Conservation (phyloP, 495 filamentous ascomycete genomes). For the Hypoxylon intermedium region DNA sequence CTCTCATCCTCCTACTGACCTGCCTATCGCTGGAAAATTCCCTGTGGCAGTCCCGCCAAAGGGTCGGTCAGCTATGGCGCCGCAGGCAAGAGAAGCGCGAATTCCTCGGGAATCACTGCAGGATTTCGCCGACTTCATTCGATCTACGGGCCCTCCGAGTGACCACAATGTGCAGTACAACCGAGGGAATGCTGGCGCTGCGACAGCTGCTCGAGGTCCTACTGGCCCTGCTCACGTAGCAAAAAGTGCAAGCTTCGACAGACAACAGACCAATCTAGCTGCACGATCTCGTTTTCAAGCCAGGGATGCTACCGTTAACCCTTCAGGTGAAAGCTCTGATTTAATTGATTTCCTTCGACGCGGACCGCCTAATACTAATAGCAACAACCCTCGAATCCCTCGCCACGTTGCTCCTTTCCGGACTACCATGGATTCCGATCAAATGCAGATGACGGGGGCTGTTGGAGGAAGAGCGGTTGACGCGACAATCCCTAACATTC, state of each 20-base stretch:
- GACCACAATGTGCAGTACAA: conserved; percentile 37
- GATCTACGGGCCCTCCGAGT: conserved; percentile 74
- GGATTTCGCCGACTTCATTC: conserved; percentile 87
- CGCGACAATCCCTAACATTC: conserved; percentile 52
- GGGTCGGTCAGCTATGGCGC: conserved; percentile 44
- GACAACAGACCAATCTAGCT: conserved; percentile 41
- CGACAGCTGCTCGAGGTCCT: conserved; percentile 32
- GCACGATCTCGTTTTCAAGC: conserved; percentile 66
- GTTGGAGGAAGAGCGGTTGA: conserved; percentile 59
- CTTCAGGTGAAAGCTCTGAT: conserved; percentile 74
- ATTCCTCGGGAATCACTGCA: conserved; percentile 67
- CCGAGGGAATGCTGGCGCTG: conserved; percentile 4
- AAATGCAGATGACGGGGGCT: conserved; percentile 61
- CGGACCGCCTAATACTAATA: conserved; percentile 66
- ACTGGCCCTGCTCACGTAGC: conserved; percentile 32
- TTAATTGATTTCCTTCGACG: conserved; percentile 93
- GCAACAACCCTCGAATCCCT: conserved; percentile 70
- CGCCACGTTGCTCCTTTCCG: conserved; percentile 86
- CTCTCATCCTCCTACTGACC: conserved; percentile 47
- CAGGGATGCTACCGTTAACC: conserved; percentile 68
- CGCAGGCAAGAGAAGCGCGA: conserved; percentile 72
- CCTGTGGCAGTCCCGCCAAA: conserved; percentile 40
- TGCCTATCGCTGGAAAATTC: conserved; percentile 37
- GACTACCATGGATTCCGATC: conserved; percentile 84
- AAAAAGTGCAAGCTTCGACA: conserved; percentile 39